These are phyloP conservation scores for Histomonas meleagridis DNA, from an alignment of 208 protist genomes.

Conservation along the genomic window DNA sequence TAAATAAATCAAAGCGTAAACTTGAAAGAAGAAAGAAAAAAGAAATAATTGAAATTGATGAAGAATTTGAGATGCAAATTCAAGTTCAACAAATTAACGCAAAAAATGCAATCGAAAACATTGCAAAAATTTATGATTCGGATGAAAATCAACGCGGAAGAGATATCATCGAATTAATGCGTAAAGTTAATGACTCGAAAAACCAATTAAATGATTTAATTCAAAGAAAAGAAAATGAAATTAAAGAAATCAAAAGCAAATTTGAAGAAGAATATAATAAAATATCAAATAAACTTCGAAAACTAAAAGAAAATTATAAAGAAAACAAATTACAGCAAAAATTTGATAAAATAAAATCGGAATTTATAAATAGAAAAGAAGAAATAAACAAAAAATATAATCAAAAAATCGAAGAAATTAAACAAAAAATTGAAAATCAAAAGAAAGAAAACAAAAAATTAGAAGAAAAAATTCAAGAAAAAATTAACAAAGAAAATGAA, in stretches of 20 bases:
- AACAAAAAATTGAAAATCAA: neutral
- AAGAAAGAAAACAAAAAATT: neutral
- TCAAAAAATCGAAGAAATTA: neutral
- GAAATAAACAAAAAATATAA: neutral
- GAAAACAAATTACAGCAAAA: neutral
- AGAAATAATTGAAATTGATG: neutral
- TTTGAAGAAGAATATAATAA: neutral
- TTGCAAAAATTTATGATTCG: neutral
- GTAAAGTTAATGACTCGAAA: neutral
- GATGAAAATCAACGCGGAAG: neutral
- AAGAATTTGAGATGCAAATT: constrained; percentile 16
- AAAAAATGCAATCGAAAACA: constrained; percentile 22
- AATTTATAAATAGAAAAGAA: neutral
- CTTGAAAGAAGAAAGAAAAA: neutral
- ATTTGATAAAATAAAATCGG: neutral
- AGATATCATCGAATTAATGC: neutral
- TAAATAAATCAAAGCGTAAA: neutral
- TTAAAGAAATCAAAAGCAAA: neutral
- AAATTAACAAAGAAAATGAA: neutral
- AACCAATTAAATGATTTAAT: neutral
- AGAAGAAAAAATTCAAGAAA: neutral
- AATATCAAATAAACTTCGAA: neutral
- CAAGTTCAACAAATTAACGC: neutral
- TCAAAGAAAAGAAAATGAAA: neutral
- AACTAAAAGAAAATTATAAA: neutral